phyloP scores from a whole-genome alignment of 1,139 yeast genomes.

The Komagataea norvegica region DNA sequence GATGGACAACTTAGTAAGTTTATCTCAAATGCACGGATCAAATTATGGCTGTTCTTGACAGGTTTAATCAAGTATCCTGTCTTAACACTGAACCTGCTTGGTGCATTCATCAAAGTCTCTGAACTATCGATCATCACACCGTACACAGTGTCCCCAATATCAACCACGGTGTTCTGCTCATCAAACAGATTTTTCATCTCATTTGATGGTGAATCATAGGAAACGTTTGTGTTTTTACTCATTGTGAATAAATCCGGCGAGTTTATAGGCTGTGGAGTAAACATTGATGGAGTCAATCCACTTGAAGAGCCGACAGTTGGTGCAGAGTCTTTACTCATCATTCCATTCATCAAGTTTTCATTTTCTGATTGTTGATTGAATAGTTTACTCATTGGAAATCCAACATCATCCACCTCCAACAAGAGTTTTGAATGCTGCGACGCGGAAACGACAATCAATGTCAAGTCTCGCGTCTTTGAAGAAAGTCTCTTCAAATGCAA shows the following conservation, averaged over 20 bases:
- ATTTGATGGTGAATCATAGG: conserved; percentile 23
- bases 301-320: conserved; percentile 25
- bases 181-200: conserved; percentile 15
- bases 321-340: conserved; percentile 3
- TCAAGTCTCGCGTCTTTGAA: conserved; percentile 53
- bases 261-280: conserved; percentile 32
- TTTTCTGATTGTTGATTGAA: conserved; percentile 25
- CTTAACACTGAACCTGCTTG: conserved; percentile 64
- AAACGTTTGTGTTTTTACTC: conserved; percentile 24
- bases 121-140: conserved; percentile 61
- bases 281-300: conserved; percentile 27
- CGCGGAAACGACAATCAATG: conserved; percentile 70
- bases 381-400: conserved; percentile 32
- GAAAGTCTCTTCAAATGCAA: conserved; percentile 74
- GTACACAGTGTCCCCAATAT: conserved; percentile 51
- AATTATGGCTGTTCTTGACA: conserved; percentile 24
- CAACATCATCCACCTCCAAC: conserved; percentile 34
- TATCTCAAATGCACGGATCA: conserved; percentile 43
- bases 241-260: conserved; percentile 39
- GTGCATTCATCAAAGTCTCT: conserved; percentile 63
- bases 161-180: conserved; percentile 30
- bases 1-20: conserved; percentile 67
- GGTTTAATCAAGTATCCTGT: conserved; percentile 64
- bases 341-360: conserved; percentile 20
- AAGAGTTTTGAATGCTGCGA: conserved; percentile 57